Conservation (phyloP, 768 basidiomycete genomes). For the Pleurotus eryngii region DNA sequence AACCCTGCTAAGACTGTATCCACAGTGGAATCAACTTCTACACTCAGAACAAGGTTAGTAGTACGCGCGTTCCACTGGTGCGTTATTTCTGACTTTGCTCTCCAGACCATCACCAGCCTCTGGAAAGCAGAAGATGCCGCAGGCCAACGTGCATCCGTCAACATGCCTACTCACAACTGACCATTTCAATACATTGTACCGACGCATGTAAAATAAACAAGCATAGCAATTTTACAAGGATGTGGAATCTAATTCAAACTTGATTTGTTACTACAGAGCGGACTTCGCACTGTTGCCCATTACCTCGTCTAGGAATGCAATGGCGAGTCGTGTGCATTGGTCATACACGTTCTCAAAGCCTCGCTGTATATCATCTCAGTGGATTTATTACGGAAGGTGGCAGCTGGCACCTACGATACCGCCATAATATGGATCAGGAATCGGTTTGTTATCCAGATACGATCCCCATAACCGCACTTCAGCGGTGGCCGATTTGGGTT, state of each 20-base stretch:
- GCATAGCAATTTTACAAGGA: background rate
- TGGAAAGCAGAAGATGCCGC: slow-evolving; percentile 89
- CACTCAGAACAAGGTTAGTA: slow-evolving; percentile 76
- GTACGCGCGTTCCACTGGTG: slow-evolving; percentile 25
- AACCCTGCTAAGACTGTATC: slow-evolving; percentile 3
- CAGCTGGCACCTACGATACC: slow-evolving; percentile 42
- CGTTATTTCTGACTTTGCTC: slow-evolving; percentile 4
- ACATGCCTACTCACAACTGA: slow-evolving; percentile 82
- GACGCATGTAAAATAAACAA: background rate
- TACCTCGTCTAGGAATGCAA: slow-evolving; percentile 77
- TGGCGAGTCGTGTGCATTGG: slow-evolving; percentile 70
- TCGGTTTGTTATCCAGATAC: slow-evolving; percentile 65
- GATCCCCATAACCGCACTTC: slow-evolving; percentile 78
- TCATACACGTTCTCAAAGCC: slow-evolving; percentile 78
- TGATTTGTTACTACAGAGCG: background rate
- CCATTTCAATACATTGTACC: slow-evolving; percentile 2
- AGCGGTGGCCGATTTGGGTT: slow-evolving; percentile 51
- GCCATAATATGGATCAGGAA: slow-evolving; percentile 86
- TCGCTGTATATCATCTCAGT: slow-evolving; percentile 30
- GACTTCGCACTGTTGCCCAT: slow-evolving; percentile 25
- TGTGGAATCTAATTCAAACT: background rate
- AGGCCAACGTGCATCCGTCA: slow-evolving; percentile 73
- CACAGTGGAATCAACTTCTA: slow-evolving; percentile 89
- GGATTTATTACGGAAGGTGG: background rate
- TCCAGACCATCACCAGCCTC: slow-evolving; percentile 84